Percentiles rank a stretch among this genome's conserved stretches.
Conservation (phyloP, 2,329 filamentous ascomycete genomes). For the Metarhizium anisopliae region DNA sequence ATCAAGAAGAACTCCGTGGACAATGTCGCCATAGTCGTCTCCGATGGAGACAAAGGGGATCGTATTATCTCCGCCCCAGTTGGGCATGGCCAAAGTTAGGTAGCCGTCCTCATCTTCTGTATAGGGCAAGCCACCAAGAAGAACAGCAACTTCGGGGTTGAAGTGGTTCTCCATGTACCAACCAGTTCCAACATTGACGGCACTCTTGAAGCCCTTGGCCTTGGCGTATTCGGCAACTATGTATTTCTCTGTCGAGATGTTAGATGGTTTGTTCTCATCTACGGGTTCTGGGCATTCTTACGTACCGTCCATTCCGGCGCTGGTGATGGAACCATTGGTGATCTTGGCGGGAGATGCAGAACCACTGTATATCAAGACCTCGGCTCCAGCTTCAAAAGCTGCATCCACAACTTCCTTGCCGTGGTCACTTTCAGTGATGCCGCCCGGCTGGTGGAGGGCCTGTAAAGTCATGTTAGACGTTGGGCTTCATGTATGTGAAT, state of each 20-base stretch:
- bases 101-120: no score
- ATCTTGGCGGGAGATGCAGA: slow-evolving; percentile 21
- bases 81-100: slow-evolving; percentile 14
- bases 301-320: no score
- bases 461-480: no score
- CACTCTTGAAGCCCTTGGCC: slow-evolving; percentile 22
- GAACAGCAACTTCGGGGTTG: slow-evolving; percentile 19
- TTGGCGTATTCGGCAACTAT: slow-evolving; percentile 28
- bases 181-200: slow-evolving; percentile 25
- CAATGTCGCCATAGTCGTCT: slow-evolving; percentile 35
- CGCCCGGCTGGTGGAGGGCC: neutral
- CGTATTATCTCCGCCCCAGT: slow-evolving; percentile 27
- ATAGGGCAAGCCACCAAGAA: slow-evolving; percentile 32
- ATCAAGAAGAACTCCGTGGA: slow-evolving; percentile 33
- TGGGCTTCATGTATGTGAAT: no score
- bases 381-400: slow-evolving; percentile 22
- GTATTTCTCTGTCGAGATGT: slow-evolving; percentile 22
- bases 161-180: slow-evolving; percentile 36
- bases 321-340: slow-evolving; percentile 17
- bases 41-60: slow-evolving; percentile 29
- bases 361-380: slow-evolving; percentile 27
- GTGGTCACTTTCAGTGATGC: slow-evolving; percentile 24
- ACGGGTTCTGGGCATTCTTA: neutral
- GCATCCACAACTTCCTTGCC: slow-evolving; percentile 25
- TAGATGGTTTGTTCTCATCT: neutral